Conservation (phyloP, 2,329 filamentous ascomycete genomes). For the Bipolaris cookei region DNA sequence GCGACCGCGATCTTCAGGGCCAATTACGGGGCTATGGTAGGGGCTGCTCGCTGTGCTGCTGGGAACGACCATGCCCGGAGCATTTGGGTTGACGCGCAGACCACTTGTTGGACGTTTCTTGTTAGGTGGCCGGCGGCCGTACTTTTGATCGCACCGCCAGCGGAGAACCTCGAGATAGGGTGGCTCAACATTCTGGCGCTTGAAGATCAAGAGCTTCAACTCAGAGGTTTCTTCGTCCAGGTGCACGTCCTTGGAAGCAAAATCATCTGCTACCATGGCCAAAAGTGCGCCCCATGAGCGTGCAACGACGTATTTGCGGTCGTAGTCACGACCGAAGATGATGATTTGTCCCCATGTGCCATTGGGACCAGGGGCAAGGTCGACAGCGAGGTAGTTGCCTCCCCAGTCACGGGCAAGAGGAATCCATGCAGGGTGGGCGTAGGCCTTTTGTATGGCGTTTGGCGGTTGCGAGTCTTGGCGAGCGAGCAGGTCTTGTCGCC, state of each 20-base stretch:
- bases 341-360: conserved; percentile 97
- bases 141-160: conserved; percentile 95
- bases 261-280: conserved; percentile 85
- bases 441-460: conserved; percentile 86
- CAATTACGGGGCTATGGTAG: conserved; percentile 70
- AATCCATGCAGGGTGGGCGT: conserved; percentile 94
- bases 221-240: conserved; percentile 93
- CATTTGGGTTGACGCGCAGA: conserved; percentile 61
- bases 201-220: conserved; percentile 88
- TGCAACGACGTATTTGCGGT: conserved; percentile 96
- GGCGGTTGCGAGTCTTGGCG: conserved; percentile 88
- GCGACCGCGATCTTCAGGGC: conserved; percentile 66
- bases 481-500: conserved; percentile 83
- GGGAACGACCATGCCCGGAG: conserved; percentile 52
- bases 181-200: conserved; percentile 81
- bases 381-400: conserved; percentile 94
- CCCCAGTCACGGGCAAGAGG: conserved; percentile 97
- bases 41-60: conserved; percentile 60
- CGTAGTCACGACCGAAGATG: conserved; percentile 95
- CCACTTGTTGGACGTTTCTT: conserved; percentile 56
- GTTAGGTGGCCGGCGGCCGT: conserved; percentile 67
- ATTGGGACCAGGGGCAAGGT: conserved; percentile 85
- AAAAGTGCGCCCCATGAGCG: conserved; percentile 90
- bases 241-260: conserved; percentile 88
- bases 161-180: conserved; percentile 92